Conservation (phyloP, 2,329 filamentous ascomycete species). For the Stagonosporopsis chrysanthemi region DNA sequence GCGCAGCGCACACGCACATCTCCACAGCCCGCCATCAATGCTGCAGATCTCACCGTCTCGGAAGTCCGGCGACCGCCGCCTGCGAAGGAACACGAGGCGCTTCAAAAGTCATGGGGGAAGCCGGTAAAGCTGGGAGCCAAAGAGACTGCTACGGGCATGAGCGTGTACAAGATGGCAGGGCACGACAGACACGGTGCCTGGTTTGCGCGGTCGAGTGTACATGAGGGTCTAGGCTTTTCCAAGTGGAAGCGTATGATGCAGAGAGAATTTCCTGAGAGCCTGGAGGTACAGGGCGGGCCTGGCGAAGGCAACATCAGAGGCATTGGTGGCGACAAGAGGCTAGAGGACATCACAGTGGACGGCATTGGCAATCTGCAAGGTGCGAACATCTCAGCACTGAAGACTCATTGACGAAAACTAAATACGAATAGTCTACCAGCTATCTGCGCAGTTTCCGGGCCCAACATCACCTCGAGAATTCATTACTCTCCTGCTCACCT, state of each 20-base stretch:
- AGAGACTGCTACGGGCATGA: conserved; percentile 78
- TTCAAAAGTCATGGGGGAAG: conserved; percentile 87
- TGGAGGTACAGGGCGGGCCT: conserved; percentile 73
- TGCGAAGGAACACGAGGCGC: conserved; percentile 61
- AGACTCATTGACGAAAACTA: background rate
- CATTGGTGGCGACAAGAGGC: conserved; percentile 78
- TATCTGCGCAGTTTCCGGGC: conserved; percentile 88
- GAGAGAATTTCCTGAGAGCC: conserved; percentile 79
- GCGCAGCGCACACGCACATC: conserved; percentile 65
- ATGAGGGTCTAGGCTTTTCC: conserved; percentile 77
- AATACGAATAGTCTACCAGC: conserved; percentile 71
- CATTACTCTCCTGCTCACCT: conserved; percentile 78
- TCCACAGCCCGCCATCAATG: conserved; percentile 59
- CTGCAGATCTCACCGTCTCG: conserved; percentile 62
- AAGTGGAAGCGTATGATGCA: conserved; percentile 80
- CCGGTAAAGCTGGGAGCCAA: conserved; percentile 74
- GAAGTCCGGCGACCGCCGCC: conserved; percentile 58
- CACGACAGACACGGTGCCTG: conserved; percentile 86
- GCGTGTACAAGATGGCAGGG: conserved; percentile 78
- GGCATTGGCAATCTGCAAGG: conserved; percentile 70
- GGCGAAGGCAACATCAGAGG: conserved; percentile 81
- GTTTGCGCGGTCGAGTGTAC: conserved; percentile 87
- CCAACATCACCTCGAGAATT: conserved; percentile 90
- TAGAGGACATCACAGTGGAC: conserved; percentile 69
- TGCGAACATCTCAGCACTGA: conserved; percentile 39